Conservation (phyloP, 345 rosid genomes). For the Pelargonium nanum region DNA sequence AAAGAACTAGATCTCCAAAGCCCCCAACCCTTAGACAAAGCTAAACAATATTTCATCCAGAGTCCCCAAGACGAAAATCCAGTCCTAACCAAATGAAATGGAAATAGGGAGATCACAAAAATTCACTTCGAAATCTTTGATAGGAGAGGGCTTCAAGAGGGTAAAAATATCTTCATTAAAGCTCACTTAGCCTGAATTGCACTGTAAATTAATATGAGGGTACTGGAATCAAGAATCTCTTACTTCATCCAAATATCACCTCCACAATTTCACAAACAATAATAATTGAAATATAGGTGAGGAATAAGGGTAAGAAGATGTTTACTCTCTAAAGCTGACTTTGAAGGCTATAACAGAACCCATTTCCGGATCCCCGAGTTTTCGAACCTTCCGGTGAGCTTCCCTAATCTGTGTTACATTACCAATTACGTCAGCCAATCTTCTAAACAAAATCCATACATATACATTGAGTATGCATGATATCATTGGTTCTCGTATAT, state of each 20-base stretch:
- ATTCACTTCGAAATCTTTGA: not conserved
- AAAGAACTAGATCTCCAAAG: not conserved
- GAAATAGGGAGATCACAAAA: not conserved
- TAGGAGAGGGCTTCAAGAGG: not conserved
- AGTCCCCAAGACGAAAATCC: not conserved
- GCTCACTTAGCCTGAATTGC: not conserved
- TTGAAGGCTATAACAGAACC: slow-evolving; percentile 84
- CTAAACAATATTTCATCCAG: not conserved
- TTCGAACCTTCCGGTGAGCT: slow-evolving; percentile 66
- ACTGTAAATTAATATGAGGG: not conserved
- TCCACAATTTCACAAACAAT: not conserved
- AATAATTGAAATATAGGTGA: not conserved
- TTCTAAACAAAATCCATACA: not conserved
- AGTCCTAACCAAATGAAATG: not conserved
- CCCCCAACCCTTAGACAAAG: not conserved
- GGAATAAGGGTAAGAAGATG: slow-evolving; percentile 5
- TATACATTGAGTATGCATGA: not conserved
- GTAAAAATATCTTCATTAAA: not conserved
- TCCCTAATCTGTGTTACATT: slow-evolving; percentile 59
- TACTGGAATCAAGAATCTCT: slow-evolving; percentile 2
- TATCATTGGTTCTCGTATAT: not conserved
- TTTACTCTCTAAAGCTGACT: slow-evolving; percentile 89
- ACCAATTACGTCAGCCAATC: not conserved
- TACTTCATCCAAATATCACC: not conserved
- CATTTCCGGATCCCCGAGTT: slow-evolving; percentile 58